Conservation (phyloP, 208 protist species). For the Endotrypanum monterogeii region DNA sequence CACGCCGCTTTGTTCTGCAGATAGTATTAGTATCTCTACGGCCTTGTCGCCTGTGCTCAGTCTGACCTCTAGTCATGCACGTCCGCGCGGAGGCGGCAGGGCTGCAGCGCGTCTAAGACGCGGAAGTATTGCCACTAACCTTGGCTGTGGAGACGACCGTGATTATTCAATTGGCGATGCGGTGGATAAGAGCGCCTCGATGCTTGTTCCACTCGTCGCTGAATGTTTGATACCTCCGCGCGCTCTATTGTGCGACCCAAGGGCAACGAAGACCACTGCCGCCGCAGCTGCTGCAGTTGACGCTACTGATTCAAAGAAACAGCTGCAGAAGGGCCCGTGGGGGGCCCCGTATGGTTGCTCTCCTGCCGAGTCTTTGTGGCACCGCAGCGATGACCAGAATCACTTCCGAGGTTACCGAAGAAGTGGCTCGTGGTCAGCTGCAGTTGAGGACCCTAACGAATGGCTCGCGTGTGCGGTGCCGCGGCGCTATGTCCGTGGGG, state of each 20-base stretch:
- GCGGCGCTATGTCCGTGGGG: conserved; percentile 11
- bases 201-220: conserved; percentile 20
- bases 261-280: background rate
- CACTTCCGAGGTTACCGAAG: background rate
- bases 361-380: background rate
- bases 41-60: background rate
- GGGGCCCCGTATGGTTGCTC: background rate
- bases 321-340: background rate
- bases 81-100: background rate
- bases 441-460: conserved; percentile 6
- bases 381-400: background rate
- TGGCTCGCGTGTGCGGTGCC: conserved; percentile 4
- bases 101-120: background rate
- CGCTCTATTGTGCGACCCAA: background rate
- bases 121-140: background rate
- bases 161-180: background rate
- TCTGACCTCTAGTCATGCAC: background rate
- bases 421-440: background rate
- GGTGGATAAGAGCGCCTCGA: conserved; percentile 10
- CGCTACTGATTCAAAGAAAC: background rate
- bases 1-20: background rate
- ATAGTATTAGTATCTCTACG: background rate
- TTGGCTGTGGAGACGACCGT: background rate
- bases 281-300: background rate
- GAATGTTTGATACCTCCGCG: conserved; percentile 13